These are phyloP conservation scores for Termitomyces titanicus DNA, from an alignment of 768 basidiomycete species.

Conservation along the genomic window DNA sequence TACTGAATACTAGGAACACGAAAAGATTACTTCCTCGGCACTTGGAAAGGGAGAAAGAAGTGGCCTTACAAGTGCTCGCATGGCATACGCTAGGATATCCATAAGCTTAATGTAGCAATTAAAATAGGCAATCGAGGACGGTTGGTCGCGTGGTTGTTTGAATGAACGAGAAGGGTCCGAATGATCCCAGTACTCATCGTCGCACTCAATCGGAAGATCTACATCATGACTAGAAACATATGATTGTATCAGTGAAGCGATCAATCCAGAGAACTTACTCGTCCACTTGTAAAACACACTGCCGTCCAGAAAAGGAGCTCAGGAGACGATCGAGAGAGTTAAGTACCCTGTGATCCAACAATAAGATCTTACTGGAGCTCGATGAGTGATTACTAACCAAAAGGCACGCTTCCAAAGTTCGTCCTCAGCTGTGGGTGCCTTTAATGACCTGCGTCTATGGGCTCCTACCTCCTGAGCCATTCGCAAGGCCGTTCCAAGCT, in stretches of 20 bases:
- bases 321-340: slow-evolving; percentile 43
- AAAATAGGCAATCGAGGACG: slow-evolving; percentile 54
- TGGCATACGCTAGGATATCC: slow-evolving; percentile 56
- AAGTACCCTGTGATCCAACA: slow-evolving; percentile 36
- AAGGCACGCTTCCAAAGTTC: slow-evolving; percentile 76
- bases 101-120: slow-evolving; percentile 52
- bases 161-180: slow-evolving; percentile 47
- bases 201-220: slow-evolving; percentile 58
- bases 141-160: slow-evolving; percentile 58
- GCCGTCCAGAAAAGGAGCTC: slow-evolving; percentile 58
- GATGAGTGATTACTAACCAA: slow-evolving; percentile 33
- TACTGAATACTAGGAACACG: slow-evolving; percentile 56
- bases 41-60: not conserved
- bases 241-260: not conserved
- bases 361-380: not conserved
- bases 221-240: slow-evolving; percentile 56
- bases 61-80: slow-evolving; percentile 51
- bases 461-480: slow-evolving; percentile 74
- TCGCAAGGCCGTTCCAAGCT: slow-evolving; percentile 65
- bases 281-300: slow-evolving; percentile 70
- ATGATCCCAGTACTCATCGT: slow-evolving; percentile 71
- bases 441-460: slow-evolving; percentile 42
- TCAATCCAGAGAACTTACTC: slow-evolving; percentile 43
- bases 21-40: not conserved
- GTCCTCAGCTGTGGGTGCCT: slow-evolving; percentile 45